Evolutionary conservation across 2,329 filamentous ascomycete genomes (phyloP).

Genomic region (Microdochium nivale): DNA sequence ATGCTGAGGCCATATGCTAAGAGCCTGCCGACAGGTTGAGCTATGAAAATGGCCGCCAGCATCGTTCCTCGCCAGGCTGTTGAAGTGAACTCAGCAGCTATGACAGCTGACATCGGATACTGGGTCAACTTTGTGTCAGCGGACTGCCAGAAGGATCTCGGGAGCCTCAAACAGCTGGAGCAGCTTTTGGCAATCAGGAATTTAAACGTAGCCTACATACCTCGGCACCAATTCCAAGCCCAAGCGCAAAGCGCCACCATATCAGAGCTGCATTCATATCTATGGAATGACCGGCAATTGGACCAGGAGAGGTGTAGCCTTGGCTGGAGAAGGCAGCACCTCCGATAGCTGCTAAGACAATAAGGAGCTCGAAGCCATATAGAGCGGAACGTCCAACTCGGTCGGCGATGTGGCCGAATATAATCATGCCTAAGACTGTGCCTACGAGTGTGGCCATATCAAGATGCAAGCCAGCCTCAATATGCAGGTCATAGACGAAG

Average conservation of each 20-base stretch:
- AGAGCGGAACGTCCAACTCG: conserved; percentile 12
- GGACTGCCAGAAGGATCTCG: not conserved
- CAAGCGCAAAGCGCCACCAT: conserved; percentile 14
- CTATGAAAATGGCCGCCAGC: conserved; percentile 17
- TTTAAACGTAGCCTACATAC: conserved; percentile 4
- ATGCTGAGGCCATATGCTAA: conserved; percentile 9
- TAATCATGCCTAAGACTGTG: conserved; percentile 14
- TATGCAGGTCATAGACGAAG: conserved; percentile 13
- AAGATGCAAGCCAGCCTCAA: conserved; percentile 8
- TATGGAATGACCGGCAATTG: conserved; percentile 8
- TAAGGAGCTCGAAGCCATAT: conserved; percentile 16
- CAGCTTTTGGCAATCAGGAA: not conserved
- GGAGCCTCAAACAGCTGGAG: not conserved
- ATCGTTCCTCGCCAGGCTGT: conserved; percentile 15
- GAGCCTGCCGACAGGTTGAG: conserved; percentile 14
- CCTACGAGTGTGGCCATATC: conserved; percentile 13
- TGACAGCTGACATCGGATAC: conserved; percentile 20
- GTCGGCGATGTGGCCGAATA: conserved; percentile 15
- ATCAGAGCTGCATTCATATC: conserved; percentile 13
- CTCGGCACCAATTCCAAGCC: conserved; percentile 19
- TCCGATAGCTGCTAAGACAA: conserved; percentile 14
- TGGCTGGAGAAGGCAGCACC: conserved; percentile 8
- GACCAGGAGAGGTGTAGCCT: conserved; percentile 4
- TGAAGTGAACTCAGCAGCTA: conserved; percentile 17
- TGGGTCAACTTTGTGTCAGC: conserved; percentile 2